Base-by-base conservation (phyloP, 352 stramenopile species). In the Pythium rishiriense region DNA sequence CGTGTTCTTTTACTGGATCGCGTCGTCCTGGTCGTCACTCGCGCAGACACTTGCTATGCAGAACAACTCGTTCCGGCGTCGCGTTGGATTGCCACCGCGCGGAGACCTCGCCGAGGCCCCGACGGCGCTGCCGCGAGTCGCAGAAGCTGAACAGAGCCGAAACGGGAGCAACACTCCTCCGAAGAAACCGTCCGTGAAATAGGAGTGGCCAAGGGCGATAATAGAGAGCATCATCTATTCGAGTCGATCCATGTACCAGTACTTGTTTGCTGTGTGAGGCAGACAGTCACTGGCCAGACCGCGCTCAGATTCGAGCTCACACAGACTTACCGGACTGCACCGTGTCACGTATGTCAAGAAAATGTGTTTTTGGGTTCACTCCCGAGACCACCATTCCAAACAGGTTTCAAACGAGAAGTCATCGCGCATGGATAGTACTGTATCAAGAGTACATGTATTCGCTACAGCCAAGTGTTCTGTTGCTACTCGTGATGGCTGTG, bases 1-100 rank as follows among this genome's bases (percentile, higher is more conserved):
- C n/a, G 74, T 93, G 9, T 93, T 93, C 53, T 93, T 93, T 55
- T 91, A 91, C 70, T 93, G 84, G 84, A 69, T 93, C 43, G 81
- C 76, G 10, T 79, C 81, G 0, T 90, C 81, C 11, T 91, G 84
- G 79, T 70, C 80, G 46, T 85, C 76, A 19, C 78, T 90, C 62
- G 80, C 62, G 15, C 84, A 93, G 65, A 85, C 67, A 3, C 47
- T 81, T 2, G 66, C 77, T 14, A 87, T 93, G 76, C 75, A 76
- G 56, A 85, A 89, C 73, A 86, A 87, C 68, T 39, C 74, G 22
- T 84, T 92, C 63, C 83, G 83, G 29, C 69, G 69, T n/a, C 58
- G 69, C 31, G 69, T 92, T 1, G 81, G 81, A 1, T 69, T 92
- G 5, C 76, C 73, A 33, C 77, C 79, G 21, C 74, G 76, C 43